Conservation (phyloP, 768 basidiomycete genomes). For the Crepidotus variabilis region DNA sequence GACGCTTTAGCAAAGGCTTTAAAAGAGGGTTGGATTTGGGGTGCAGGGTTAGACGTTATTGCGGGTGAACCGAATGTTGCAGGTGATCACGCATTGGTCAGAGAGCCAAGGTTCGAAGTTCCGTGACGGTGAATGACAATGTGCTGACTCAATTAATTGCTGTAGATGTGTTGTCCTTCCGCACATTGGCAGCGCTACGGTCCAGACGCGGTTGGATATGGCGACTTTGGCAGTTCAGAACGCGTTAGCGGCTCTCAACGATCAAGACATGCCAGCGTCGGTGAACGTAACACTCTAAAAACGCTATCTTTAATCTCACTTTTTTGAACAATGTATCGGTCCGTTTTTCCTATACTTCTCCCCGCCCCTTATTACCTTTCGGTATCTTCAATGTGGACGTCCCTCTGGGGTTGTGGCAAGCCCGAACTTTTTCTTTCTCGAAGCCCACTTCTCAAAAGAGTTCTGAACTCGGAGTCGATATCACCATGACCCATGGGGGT, state of each 20-base stretch:
- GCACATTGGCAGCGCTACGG: constrained; percentile 88
- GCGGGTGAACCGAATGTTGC: constrained; percentile 84
- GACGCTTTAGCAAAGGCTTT: constrained; percentile 84
- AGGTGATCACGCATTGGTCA: constrained; percentile 75
- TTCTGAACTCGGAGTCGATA: too few species aligned
- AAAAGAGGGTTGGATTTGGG: constrained; percentile 77
- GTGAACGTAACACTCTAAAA: constrained; percentile 16
- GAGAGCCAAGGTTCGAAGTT: constrained; percentile 57
- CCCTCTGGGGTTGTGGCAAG: too few species aligned
- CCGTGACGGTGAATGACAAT: neutral
- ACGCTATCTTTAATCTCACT: neutral
- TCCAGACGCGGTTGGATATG: constrained; percentile 83
- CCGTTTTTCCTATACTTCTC: too few species aligned
- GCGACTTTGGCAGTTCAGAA: constrained; percentile 72
- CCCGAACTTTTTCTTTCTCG: too few species aligned
- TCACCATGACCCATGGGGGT: too few species aligned
- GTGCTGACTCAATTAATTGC: neutral
- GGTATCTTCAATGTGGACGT: too few species aligned
- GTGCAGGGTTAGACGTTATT: constrained; percentile 91
- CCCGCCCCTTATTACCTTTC: too few species aligned
- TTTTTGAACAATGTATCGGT: too few species aligned
- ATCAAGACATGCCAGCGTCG: constrained; percentile 52
- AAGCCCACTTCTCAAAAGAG: too few species aligned
- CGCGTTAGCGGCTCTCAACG: constrained; percentile 53
- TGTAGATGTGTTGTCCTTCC: constrained; percentile 77